Conservation (phyloP, 169 alveolate species). For the Cryptosporidium canis region DNA sequence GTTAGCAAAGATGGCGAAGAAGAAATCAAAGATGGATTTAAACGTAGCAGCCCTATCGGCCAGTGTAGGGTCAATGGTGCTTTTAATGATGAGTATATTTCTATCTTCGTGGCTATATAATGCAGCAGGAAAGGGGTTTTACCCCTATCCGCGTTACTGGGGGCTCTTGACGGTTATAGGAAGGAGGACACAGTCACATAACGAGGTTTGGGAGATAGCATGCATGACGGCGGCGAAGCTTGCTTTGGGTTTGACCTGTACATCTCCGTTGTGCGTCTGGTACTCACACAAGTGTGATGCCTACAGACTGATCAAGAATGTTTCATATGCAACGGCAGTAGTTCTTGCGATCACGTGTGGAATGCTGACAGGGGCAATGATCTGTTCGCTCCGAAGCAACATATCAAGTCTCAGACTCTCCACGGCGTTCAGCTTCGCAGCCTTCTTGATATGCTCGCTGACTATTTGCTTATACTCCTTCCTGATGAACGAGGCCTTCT, state of each 20-base stretch:
- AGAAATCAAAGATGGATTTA: slow-evolving; percentile 32
- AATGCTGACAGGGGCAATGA: slow-evolving; percentile 72
- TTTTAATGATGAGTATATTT: slow-evolving; percentile 54
- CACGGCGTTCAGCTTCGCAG: slow-evolving; percentile 65
- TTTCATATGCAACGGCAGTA: slow-evolving; percentile 55
- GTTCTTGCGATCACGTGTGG: slow-evolving; percentile 68
- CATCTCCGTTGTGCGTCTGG: slow-evolving; percentile 67
- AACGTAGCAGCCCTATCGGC: slow-evolving; percentile 69
- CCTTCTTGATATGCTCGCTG: slow-evolving; percentile 38
- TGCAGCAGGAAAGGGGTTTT: slow-evolving; percentile 69
- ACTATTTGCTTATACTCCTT: slow-evolving; percentile 15
- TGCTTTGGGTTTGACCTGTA: slow-evolving; percentile 46
- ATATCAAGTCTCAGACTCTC: slow-evolving; percentile 66
- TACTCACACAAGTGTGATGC: slow-evolving; percentile 71
- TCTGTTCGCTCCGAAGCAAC: slow-evolving; percentile 57
- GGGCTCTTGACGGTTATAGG: slow-evolving; percentile 69
- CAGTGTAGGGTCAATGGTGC: slow-evolving; percentile 62
- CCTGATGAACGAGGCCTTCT: slow-evolving; percentile 65
- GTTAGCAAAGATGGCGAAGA: slow-evolving; percentile 12
- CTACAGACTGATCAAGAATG: slow-evolving; percentile 56
- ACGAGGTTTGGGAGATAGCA: slow-evolving; percentile 65
- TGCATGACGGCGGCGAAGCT: slow-evolving; percentile 68
- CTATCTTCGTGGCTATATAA: slow-evolving; percentile 65
- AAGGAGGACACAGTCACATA: slow-evolving; percentile 56
- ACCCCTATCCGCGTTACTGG: slow-evolving; percentile 72